A percentile compares a stretch with the other conserved stretches of the same genome.
These are phyloP conservation scores for Aureoboletus auriporus DNA, from an alignment of 768 basidiomycete species.

Conservation along the genomic window DNA sequence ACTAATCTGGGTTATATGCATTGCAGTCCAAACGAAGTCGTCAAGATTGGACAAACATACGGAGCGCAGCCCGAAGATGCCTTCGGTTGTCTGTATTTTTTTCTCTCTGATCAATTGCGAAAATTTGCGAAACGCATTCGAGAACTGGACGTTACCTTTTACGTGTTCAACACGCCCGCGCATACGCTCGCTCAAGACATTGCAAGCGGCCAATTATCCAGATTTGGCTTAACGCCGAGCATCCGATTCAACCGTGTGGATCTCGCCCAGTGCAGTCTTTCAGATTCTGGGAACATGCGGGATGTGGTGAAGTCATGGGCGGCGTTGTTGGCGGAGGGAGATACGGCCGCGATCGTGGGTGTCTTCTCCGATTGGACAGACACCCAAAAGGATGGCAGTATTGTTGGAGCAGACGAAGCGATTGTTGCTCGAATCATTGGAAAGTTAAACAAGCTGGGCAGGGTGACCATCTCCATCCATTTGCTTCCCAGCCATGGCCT, in stretches of 20 bases:
- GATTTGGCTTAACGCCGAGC: slow-evolving; percentile 23
- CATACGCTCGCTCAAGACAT: slow-evolving; percentile 39
- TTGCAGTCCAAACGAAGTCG: slow-evolving; percentile 35
- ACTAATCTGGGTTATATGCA: slow-evolving; percentile 3
- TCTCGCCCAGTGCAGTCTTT: slow-evolving; percentile 35
- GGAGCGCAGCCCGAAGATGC: slow-evolving; percentile 39
- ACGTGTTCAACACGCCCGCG: slow-evolving; percentile 32
- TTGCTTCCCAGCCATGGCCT: background rate
- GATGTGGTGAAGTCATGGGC: slow-evolving; percentile 33
- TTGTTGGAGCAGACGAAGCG: slow-evolving; percentile 10
- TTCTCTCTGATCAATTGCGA: slow-evolving; percentile 36
- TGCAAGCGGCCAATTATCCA: slow-evolving; percentile 10
- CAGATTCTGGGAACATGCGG: slow-evolving; percentile 30
- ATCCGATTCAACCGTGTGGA: slow-evolving; percentile 42
- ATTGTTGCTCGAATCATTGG: slow-evolving; percentile 11
- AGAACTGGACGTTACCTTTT: slow-evolving; percentile 33
- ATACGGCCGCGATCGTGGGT: slow-evolving; percentile 34
- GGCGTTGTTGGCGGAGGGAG: slow-evolving; percentile 29
- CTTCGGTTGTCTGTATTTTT: slow-evolving; percentile 48
- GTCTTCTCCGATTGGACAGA: slow-evolving; percentile 41
- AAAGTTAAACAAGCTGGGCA: slow-evolving; percentile 14
- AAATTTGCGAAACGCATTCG: slow-evolving; percentile 36
- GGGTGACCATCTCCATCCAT: slow-evolving; percentile 8
- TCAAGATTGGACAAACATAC: slow-evolving; percentile 32
- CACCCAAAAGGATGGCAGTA: slow-evolving; percentile 6